Evolutionary conservation across 495 filamentous ascomycete genomes (phyloP), one percentile per base, ranked within the genome.

Genomic region (Rhypophila decipiens): DNA sequence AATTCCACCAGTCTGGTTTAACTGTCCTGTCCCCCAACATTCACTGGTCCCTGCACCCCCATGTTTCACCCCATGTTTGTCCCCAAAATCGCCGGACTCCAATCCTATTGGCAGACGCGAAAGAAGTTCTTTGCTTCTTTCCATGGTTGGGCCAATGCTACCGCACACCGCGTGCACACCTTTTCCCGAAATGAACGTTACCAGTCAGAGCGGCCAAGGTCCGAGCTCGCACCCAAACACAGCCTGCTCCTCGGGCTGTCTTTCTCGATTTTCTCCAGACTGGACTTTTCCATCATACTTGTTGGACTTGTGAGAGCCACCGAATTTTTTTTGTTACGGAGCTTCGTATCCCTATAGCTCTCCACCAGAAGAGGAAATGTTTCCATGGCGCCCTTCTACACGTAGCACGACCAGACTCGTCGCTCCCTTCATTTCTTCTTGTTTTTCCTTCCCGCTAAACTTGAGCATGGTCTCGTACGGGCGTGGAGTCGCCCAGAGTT

Each of bases 1-100:
- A 39, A 39, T 39, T 39, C 36, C 36, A 39, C 36, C 36, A 39
- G 36, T 18, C 20, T 39, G 36, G 36, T 39, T 39, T 13, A n/a
- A n/a, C n/a, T n/a, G n/a, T n/a, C n/a, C n/a, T n/a, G n/a, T n/a
- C n/a, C n/a, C n/a, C n/a, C n/a, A n/a, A n/a, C n/a, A n/a, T n/a
- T n/a, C n/a, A 3, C 31, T 15, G 31, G 31, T 15, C 31, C 31
- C 31, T 35, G 12, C 31, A 35, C 36, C 36, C 36, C 36, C 36
- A 39, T 39, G 36, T 39, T 39, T 39, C 36, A 39, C 36, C 36
- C 36, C 17, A 18, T 35, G 36, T 39, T 39, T 18, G 36, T 8
- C 9, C 36, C 12, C 15, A 2, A 13, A 3, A 38, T 17, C 2
- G 13, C 17, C 17, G 12, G 36, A 18, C 12, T 13, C 9, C 10